Evolutionary conservation across 768 basidiomycete genomes (phyloP), one percentile per base, ranked within the genome.

Genomic region (Pisolithus marmoratus): DNA sequence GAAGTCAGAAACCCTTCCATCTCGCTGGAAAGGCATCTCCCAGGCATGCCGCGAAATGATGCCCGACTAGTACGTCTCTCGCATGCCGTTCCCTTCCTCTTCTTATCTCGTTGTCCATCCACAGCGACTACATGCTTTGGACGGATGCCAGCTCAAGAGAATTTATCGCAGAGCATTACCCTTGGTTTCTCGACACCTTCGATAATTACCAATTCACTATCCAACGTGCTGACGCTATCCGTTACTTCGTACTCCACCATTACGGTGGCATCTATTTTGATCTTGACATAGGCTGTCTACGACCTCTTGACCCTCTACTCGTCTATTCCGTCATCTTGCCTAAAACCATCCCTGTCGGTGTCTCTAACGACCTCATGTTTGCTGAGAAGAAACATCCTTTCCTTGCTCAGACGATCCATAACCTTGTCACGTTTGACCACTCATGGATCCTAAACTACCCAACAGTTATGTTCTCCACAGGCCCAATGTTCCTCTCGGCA

Each of bases 381-480:
- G 76, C 92, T 19, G 84, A 88, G 68, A 85, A 86, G 62, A 74
- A 74, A 1, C 91, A 94, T 57, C 87, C 92, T 1, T 90, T 99
- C 74, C 78, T 98, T 73, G 85, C 86, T 37, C 90, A 94, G 70
- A 90, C 91, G 46, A 94, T 97, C 57, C 88, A 94, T 72, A 91
- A 88, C 66, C 81, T 97, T 54, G 77, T 83, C 61, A 84, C 85
- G 20, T 99, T 95, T 65, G 91, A 98, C 72, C 91, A 95, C 67
- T 81, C 83, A 48, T 99, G 91, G 85, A 68, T 96, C 49, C 82
- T 94, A 64, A 96, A 98, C 70, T 99, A 99, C 60, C 96, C 96
- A 29, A 99, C 96, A 24, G 96, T 99, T 74, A 99, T 99, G 96
- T 99, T 99, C 72, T 93, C 93, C 49, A 99, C 96, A 0, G 95